Percentiles rank a stretch among this genome's conserved stretches.
phyloP scores from a whole-genome alignment of 495 filamentous ascomycete genomes.

The Parachaetomium inaequale region DNA sequence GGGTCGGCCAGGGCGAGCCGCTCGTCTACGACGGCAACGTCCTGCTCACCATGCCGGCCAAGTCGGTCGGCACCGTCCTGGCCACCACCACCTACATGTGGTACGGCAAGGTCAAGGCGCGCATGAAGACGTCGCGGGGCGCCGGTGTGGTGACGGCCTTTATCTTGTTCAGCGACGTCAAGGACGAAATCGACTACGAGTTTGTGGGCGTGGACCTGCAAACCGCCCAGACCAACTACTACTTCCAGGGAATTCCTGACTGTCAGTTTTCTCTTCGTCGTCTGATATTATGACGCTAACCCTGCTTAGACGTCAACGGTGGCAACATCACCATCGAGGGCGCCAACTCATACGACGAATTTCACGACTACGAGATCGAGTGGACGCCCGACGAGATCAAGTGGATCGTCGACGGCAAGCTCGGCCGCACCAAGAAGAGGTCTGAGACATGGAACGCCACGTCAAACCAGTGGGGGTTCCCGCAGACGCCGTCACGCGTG shows the following conservation, averaged over 20 bases:
- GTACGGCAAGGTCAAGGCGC: slow-evolving; percentile 91
- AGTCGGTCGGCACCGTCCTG: slow-evolving; percentile 81
- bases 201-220: slow-evolving; percentile 78
- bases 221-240: slow-evolving; percentile 88
- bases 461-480: slow-evolving; percentile 77
- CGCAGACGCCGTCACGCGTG: slow-evolving; percentile 89
- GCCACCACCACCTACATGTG: slow-evolving; percentile 88
- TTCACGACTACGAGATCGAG: slow-evolving; percentile 88
- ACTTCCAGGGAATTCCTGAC: slow-evolving; percentile 89
- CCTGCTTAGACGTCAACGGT: slow-evolving; percentile 61
- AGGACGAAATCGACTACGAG: slow-evolving; percentile 98
- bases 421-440: slow-evolving; percentile 68
- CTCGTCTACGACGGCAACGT: slow-evolving; percentile 58
- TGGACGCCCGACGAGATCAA: slow-evolving; percentile 82
- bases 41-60: slow-evolving; percentile 80
- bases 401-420: slow-evolving; percentile 80
- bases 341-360: slow-evolving; percentile 70
- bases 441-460: slow-evolving; percentile 81
- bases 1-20: slow-evolving; percentile 80
- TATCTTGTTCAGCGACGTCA: slow-evolving; percentile 88
- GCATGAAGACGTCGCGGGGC: slow-evolving; percentile 80
- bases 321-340: slow-evolving; percentile 65
- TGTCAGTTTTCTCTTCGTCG: slow-evolving; percentile 57
- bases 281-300: slow-evolving; percentile 12
- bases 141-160: slow-evolving; percentile 91